phyloP scores from a whole-genome alignment of 495 filamentous ascomycete species.

The Neurospora sp. region DNA sequence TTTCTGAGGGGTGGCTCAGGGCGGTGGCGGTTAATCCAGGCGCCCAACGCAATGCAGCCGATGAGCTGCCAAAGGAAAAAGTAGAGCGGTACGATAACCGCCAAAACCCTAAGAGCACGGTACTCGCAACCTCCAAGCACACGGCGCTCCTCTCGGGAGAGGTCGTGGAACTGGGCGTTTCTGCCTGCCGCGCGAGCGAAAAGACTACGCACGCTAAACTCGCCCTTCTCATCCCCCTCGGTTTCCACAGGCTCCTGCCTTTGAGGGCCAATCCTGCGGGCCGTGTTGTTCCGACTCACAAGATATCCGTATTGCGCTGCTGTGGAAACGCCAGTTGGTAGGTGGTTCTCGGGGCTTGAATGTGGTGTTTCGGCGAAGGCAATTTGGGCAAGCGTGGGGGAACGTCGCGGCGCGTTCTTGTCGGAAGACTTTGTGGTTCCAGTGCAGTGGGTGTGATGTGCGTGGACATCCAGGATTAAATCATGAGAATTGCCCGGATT shows the following conservation, averaged over 20 bases:
- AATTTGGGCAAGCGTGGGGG: conserved; percentile 9
- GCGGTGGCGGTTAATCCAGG: conserved; percentile 53
- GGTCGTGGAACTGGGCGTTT: conserved; percentile 63
- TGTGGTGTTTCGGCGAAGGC: conserved; percentile 12
- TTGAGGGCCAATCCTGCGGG: neutral
- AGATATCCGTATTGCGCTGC: neutral
- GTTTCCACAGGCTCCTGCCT: neutral
- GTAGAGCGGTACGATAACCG: conserved; percentile 64
- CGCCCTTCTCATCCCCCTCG: conserved; percentile 1
- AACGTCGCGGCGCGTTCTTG: neutral
- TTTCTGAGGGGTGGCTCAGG: conserved; percentile 50
- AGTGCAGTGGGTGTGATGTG: neutral
- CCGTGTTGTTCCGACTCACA: neutral
- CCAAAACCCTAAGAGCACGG: conserved; percentile 60
- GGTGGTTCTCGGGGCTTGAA: neutral
- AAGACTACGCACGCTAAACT: conserved; percentile 13
- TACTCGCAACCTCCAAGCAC: conserved; percentile 74
- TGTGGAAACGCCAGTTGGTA: conserved; percentile 1
- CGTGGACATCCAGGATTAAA: neutral
- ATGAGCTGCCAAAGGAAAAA: conserved; percentile 61
- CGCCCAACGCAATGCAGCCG: conserved; percentile 61
- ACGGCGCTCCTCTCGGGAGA: conserved; percentile 59
- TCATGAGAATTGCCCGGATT: neutral
- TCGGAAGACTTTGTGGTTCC: neutral
- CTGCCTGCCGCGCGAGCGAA: conserved; percentile 41